A percentile compares a stretch with the other conserved stretches of the same genome.
Conservation (phyloP, 2,329 filamentous ascomycete species). For the Aurifilum marmelostoma region DNA sequence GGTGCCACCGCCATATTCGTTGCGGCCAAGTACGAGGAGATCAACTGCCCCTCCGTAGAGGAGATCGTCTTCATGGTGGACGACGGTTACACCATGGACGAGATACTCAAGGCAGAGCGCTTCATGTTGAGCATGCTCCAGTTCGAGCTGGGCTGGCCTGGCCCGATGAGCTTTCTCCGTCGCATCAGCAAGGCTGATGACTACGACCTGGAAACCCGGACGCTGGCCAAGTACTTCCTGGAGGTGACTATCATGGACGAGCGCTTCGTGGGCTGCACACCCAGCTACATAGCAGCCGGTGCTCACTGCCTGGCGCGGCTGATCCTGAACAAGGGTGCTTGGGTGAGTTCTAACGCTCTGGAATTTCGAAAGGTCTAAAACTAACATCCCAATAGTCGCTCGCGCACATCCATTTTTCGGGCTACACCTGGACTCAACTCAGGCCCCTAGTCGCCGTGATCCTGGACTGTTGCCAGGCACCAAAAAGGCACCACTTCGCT, state of each 20-base stretch:
- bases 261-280: constrained; percentile 87
- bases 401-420: constrained; percentile 88
- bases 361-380: constrained; percentile 8
- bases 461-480: constrained; percentile 83
- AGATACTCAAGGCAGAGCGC: constrained; percentile 94
- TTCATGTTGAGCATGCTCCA: constrained; percentile 98
- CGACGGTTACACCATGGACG: constrained; percentile 82
- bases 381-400: constrained; percentile 59
- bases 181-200: constrained; percentile 98
- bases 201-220: constrained; percentile 93
- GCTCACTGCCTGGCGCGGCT: constrained; percentile 89
- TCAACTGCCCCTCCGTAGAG: constrained; percentile 91
- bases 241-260: constrained; percentile 98
- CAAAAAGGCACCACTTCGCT: constrained; percentile 79
- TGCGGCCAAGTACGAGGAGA: constrained; percentile 97
- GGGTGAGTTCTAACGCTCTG: constrained; percentile 65
- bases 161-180: constrained; percentile 96
- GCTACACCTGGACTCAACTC: constrained; percentile 87
- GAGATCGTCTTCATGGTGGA: constrained; percentile 99
- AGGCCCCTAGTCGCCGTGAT: constrained; percentile 77
- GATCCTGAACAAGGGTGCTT: constrained; percentile 88
- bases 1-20: constrained; percentile 95
- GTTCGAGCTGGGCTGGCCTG: constrained; percentile 97
- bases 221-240: constrained; percentile 95
- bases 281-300: constrained; percentile 88